Evolutionary conservation across 257 asterid genomes (phyloP).

Genomic region (Penstemon newberryi): DNA sequence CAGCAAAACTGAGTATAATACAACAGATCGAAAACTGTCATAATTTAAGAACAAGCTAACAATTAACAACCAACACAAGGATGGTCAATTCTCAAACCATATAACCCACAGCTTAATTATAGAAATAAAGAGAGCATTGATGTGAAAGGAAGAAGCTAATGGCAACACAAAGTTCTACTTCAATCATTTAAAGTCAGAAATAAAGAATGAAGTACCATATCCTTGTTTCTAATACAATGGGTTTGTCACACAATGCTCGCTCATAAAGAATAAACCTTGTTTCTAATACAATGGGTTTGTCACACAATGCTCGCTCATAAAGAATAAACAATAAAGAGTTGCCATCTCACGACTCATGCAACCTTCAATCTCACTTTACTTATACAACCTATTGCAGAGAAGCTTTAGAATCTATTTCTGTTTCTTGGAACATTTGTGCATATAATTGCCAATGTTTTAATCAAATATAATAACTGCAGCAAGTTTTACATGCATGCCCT

Average conservation of each 20-base stretch:
- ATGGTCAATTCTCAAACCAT: background rate
- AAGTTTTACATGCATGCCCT: background rate
- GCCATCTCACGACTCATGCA: background rate
- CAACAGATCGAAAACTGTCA: constrained; percentile 6
- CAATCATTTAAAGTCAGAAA: background rate
- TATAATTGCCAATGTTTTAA: constrained; percentile 11
- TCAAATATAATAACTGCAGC: background rate
- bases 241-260: background rate
- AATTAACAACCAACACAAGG: constrained; percentile 7
- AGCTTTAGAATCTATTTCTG: background rate
- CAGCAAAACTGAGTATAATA: background rate
- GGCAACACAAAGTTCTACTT: constrained; percentile 5
- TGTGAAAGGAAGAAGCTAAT: background rate
- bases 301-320: background rate
- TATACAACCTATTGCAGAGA: background rate
- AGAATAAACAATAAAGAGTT: background rate
- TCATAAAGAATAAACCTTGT: background rate
- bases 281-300: background rate
- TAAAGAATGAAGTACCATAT: background rate
- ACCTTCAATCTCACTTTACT: background rate
- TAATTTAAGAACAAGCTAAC: constrained; percentile 16
- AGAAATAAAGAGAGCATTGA: constrained; percentile 11
- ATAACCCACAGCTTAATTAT: background rate
- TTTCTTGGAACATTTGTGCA: no score
- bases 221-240: background rate